Conservation (phyloP, 2,329 filamentous ascomycete species). For the Pochonia chlamydosporia region DNA sequence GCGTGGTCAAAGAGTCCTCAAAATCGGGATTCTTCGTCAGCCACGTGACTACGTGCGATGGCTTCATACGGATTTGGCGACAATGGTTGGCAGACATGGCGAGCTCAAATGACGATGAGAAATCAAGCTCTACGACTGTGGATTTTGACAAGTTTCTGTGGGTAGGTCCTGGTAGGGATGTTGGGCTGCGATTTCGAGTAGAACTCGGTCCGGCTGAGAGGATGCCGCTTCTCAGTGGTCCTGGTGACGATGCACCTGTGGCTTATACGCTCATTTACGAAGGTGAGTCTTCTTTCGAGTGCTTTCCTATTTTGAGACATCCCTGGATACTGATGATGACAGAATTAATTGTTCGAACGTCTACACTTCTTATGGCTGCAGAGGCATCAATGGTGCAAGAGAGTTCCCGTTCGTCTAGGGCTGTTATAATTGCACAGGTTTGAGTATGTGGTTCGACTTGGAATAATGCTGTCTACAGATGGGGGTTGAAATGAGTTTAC, state of each 20-base stretch:
- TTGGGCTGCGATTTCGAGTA: constrained; percentile 66
- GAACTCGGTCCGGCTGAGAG: constrained; percentile 25
- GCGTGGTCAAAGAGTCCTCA: constrained; percentile 61
- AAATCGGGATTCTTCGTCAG: constrained; percentile 56
- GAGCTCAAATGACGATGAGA: constrained; percentile 3
- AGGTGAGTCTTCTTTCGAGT: constrained; percentile 41
- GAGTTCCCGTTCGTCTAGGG: constrained; percentile 55
- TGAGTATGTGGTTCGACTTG: no score
- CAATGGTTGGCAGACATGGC: constrained; percentile 57
- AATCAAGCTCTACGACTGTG: not conserved
- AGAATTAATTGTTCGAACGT: constrained; percentile 65
- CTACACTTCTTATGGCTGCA: constrained; percentile 55
- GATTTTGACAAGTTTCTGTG: constrained; percentile 49
- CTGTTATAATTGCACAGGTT: constrained; percentile 53
- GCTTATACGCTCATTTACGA: constrained; percentile 67
- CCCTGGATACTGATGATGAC: constrained; percentile 10
- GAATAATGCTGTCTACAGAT: not conserved
- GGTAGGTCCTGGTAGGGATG: constrained; percentile 56
- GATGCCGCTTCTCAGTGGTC: constrained; percentile 48
- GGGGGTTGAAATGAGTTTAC: not conserved
- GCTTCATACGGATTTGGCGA: constrained; percentile 65
- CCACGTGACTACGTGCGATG: constrained; percentile 60
- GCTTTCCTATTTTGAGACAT: not conserved
- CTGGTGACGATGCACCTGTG: constrained; percentile 60
- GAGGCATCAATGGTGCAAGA: constrained; percentile 61